Evolutionary conservation across 2,329 filamentous ascomycete species (phyloP).

Genomic region (Botrytis squamosa): DNA sequence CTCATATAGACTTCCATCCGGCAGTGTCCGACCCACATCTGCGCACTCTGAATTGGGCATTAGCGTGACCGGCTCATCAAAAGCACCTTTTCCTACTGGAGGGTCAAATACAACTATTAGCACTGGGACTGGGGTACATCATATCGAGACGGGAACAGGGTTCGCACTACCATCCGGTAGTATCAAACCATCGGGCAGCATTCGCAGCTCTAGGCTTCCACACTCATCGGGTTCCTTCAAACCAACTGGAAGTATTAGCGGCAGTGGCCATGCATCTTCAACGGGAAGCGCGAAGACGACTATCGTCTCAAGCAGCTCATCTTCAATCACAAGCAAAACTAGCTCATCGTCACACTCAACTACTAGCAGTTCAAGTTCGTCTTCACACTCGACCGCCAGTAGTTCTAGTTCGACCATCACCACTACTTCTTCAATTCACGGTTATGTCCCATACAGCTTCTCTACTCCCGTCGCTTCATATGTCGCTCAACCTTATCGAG

Average conservation of each 20-base stretch:
- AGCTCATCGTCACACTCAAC: background rate
- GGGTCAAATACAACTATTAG: background rate
- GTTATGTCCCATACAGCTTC: conserved; percentile 16
- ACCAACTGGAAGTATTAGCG: background rate
- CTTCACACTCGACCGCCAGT: background rate
- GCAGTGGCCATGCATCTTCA: background rate
- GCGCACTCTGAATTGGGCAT: background rate
- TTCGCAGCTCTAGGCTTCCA: background rate
- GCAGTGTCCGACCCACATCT: background rate
- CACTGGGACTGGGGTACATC: background rate
- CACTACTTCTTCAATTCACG: background rate
- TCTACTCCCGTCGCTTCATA: conserved; percentile 12
- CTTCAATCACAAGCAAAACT: background rate
- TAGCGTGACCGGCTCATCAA: conserved; percentile 3
- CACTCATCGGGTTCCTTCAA: conserved; percentile 5
- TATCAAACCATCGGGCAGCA: background rate
- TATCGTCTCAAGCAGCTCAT: background rate
- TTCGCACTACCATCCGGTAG: background rate
- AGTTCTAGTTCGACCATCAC: conserved; percentile 8
- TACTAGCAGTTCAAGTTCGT: background rate
- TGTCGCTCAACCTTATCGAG: conserved; percentile 3
- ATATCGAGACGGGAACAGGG: background rate
- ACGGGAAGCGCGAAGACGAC: background rate
- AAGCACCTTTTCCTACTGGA: conserved; percentile 9
- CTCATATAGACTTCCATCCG: conserved; percentile 4